Conservation (phyloP, 805 yeast species). For the Tetrapisispora iriomotensis region DNA sequence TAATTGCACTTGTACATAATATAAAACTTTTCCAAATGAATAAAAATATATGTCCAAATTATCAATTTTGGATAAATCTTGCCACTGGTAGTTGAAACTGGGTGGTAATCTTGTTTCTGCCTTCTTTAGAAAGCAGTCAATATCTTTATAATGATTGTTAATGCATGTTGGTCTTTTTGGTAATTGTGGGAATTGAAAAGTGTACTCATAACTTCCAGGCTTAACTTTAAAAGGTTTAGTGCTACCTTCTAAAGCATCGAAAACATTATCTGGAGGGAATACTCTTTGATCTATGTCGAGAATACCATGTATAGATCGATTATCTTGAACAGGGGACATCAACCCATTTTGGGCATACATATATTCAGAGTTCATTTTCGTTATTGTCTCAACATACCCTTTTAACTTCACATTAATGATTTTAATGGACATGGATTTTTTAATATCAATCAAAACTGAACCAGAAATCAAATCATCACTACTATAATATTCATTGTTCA, state of each 20-base stretch:
- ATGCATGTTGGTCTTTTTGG: conserved; percentile 21
- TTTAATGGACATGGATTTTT: conserved; percentile 21
- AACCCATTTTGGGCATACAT: conserved; percentile 16
- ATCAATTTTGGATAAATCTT: conserved; percentile 17
- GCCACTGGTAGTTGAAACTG: conserved; percentile 22
- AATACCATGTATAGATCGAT: conserved; percentile 19
- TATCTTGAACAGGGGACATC: conserved; percentile 22
- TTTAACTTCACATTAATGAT: conserved; percentile 46
- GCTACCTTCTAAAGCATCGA: conserved; percentile 23
- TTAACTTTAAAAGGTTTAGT: conserved; percentile 24
- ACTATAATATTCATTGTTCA: conserved; percentile 24
- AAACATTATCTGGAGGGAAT: conserved; percentile 28
- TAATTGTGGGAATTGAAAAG: conserved; percentile 19
- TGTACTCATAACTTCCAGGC: conserved; percentile 21
- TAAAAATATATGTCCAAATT: conserved; percentile 20
- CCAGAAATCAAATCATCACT: conserved; percentile 24
- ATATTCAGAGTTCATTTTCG: conserved; percentile 16
- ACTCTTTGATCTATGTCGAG: conserved; percentile 16
- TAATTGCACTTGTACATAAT: conserved; percentile 21
- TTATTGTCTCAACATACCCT: conserved; percentile 23
- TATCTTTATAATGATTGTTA: conserved; percentile 15
- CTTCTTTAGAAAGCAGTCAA: conserved; percentile 15
- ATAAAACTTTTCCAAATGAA: conserved; percentile 22
- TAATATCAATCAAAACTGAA: conserved; percentile 15
- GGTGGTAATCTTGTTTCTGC: conserved; percentile 22